A percentile compares a stretch with the other conserved stretches of the same genome.
Evolutionary conservation across 2,329 filamentous ascomycete species (phyloP).

Genomic region (Calycina marina): DNA sequence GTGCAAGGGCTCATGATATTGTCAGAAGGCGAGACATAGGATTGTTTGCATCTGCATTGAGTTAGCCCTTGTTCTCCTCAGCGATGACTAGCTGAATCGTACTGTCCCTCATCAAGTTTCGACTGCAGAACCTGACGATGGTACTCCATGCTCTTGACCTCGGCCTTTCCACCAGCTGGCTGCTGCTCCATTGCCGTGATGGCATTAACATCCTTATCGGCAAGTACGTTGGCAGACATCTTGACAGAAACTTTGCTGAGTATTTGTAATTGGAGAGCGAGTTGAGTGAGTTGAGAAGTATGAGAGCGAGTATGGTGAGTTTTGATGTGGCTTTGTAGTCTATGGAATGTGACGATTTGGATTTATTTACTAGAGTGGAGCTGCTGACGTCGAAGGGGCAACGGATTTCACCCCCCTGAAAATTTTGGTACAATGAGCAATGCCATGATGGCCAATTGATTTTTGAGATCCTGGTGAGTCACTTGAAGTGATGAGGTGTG

Average conservation of each 20-base stretch:
- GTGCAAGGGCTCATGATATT: slow-evolving; percentile 79
- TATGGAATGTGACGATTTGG: no score
- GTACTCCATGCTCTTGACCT: slow-evolving; percentile 58
- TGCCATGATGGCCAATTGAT: no score
- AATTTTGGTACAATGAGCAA: no score
- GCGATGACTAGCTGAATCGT: slow-evolving; percentile 22
- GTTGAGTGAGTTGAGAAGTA: slow-evolving; percentile 3
- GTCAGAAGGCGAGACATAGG: slow-evolving; percentile 72
- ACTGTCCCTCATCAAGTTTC: slow-evolving; percentile 56
- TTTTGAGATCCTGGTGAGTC: no score
- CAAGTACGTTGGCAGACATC: slow-evolving; percentile 48
- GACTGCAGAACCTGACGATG: slow-evolving; percentile 61
- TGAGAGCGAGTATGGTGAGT: no score
- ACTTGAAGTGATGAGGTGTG: no score
- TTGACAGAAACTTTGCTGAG: no score
- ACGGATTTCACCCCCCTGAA: no score
- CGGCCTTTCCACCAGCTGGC: slow-evolving; percentile 23
- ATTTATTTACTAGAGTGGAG: no score
- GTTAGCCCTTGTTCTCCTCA: slow-evolving; percentile 11
- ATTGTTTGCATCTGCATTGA: slow-evolving; percentile 16
- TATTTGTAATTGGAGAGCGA: no score
- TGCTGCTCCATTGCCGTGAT: slow-evolving; percentile 24
- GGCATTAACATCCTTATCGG: slow-evolving; percentile 51
- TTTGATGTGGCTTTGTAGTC: no score
- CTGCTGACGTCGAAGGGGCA: no score